Conservation (phyloP, 179 eudicot genomes). For the Corrigiola litoralis region DNA sequence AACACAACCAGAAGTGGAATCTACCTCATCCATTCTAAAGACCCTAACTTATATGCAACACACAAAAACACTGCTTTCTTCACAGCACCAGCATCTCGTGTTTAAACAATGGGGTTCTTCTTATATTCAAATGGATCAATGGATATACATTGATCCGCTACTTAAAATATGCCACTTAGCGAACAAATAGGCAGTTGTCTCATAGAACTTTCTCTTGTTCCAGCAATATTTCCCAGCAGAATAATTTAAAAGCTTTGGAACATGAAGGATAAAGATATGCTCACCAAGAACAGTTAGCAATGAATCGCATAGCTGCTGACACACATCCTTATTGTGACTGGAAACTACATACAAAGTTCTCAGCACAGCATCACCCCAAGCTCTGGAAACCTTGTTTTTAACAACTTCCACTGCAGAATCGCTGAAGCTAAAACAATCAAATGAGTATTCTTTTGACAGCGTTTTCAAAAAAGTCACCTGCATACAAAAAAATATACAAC, state of each 20-base stretch:
- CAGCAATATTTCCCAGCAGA: not conserved
- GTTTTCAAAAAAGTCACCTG: constrained; percentile 44
- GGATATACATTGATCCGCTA: not conserved
- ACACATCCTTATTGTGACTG: constrained; percentile 23
- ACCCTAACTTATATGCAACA: too few relatives aligned
- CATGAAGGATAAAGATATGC: constrained; percentile 17
- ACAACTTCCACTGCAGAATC: constrained; percentile 29
- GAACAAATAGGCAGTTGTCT: not conserved
- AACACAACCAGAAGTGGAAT: not conserved
- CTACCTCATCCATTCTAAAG: not conserved
- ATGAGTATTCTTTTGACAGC: constrained; percentile 35
- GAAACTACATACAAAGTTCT: constrained; percentile 42
- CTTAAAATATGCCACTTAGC: not conserved
- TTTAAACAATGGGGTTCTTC: not conserved
- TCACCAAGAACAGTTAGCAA: constrained; percentile 41
- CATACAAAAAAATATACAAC: constrained; percentile 1
- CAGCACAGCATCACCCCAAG: constrained; percentile 44
- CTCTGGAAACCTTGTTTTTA: constrained; percentile 27
- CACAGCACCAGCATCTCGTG: not conserved
- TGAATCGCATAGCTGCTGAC: constrained; percentile 34
- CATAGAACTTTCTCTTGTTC: not conserved
- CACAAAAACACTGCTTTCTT: not conserved
- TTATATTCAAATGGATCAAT: not conserved
- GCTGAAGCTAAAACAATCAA: constrained; percentile 34
- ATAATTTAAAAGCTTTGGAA: not conserved